These are phyloP conservation scores for Lathyrus tuberosus DNA, from an alignment of 306 rosid species.

Conservation along the genomic window DNA sequence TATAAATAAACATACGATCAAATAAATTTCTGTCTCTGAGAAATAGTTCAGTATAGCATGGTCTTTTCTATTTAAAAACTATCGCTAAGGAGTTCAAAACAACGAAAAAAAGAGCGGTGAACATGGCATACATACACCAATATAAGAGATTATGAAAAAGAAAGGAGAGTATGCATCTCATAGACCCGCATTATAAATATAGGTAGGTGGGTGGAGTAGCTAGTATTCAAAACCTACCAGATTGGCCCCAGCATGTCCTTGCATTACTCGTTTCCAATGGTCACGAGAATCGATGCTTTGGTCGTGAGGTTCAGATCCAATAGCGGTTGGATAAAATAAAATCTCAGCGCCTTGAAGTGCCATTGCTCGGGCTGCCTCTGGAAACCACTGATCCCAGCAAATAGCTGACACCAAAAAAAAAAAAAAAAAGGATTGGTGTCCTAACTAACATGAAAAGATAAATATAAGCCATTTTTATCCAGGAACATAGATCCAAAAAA, in stretches of 20 bases:
- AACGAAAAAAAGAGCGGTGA: constrained; percentile 14
- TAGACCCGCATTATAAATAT: neutral
- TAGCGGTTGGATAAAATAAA: constrained; percentile 93
- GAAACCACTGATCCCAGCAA: constrained; percentile 99
- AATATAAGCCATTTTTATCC: too few relatives aligned
- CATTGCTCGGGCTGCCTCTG: constrained; percentile 97
- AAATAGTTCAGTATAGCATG: neutral
- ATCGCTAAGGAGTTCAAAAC: constrained; percentile 21
- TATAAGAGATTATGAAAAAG: neutral
- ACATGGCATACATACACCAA: constrained; percentile 1
- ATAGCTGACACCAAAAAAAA: constrained; percentile 67
- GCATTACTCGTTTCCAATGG: constrained; percentile 96
- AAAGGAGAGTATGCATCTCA: constrained; percentile 11
- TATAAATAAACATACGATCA: neutral
- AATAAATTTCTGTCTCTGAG: neutral
- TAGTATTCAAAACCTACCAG: constrained; percentile 54
- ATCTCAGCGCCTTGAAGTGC: constrained; percentile 98
- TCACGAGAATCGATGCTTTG: constrained; percentile 78
- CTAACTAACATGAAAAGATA: neutral
- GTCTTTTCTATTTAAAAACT: constrained; percentile 14
- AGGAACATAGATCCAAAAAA: too few relatives aligned
- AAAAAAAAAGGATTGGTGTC: constrained; percentile 10
- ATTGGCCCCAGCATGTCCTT: constrained; percentile 98
- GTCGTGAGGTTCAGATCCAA: constrained; percentile 97
- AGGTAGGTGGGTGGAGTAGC: neutral